Evolutionary conservation across 768 basidiomycete genomes (phyloP), one percentile per base, ranked within the genome.

Genomic region (Ramaria sp.): DNA sequence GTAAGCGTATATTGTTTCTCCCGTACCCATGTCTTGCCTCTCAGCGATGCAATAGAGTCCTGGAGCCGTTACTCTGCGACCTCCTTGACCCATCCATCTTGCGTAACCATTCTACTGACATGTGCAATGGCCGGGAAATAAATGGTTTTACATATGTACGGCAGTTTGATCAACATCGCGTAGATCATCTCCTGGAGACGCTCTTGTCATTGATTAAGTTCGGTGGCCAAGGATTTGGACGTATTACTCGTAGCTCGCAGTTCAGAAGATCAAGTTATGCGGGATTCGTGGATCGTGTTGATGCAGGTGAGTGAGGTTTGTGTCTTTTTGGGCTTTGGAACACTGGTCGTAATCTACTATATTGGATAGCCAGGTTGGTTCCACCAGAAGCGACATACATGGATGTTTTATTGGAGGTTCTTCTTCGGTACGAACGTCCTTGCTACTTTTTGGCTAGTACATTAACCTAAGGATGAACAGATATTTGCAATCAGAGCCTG

Each of bases 51-150:
- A 9, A 28, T 63, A 95, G 92, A n/a, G 76, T 95, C 28, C 72
- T 98, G 42, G 95, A 98, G 64, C 93, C 94, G 0, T 77, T 97
- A 9, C 65, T 97, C 25, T 80, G 75, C 60, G 85, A 86, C 39
- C 72, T 96, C 7, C 65, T 90, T 52, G 84, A 89, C 58, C 85
- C 88, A 3, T 63, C 74, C 1, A 79, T 90, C 48, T 72, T 71
- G 15, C 78, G 83, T 39, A 71, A 65, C 9, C 67, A 78, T 18
- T 71, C 72, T 5, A 68, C 69, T 2, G 66, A 70, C 43, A 80
- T 78, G 60, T 68, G 87, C 42, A 76, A 73, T 55, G 85, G 81
- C 48, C 79, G 77, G 59, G 82, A 88, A 55, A 66, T 91, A 10
- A 77, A 79, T 43, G 78, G 78, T 3, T 86, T 78, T 61, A 60